Percentiles rank a stretch among this genome's conserved stretches.
phyloP scores from a whole-genome alignment of 495 filamentous ascomycete genomes.

The Cryomyces minteri region DNA sequence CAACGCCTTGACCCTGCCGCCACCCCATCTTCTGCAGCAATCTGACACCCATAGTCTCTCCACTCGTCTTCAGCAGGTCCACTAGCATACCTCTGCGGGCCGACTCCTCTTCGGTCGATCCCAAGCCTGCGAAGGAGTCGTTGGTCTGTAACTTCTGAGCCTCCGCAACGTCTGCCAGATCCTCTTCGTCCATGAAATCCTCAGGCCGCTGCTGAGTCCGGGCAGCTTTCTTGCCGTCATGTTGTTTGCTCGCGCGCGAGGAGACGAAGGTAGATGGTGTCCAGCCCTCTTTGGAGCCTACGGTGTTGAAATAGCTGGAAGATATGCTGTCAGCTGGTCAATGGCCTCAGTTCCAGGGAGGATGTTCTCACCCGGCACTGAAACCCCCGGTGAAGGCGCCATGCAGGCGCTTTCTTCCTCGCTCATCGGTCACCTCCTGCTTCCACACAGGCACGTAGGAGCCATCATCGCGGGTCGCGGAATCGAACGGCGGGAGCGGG shows the following conservation, averaged over 20 bases:
- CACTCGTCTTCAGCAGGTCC: constrained; percentile 54
- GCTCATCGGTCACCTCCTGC: constrained; percentile 90
- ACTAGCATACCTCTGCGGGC: constrained; percentile 38
- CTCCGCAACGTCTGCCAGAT: constrained; percentile 75
- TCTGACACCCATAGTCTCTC: constrained; percentile 81
- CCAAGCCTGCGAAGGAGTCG: constrained; percentile 56
- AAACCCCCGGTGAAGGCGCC: constrained; percentile 95
- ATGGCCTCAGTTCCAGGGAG: constrained; percentile 5
- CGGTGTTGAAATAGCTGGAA: constrained; percentile 84
- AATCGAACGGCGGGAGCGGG: constrained; percentile 63
- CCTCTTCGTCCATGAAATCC: constrained; percentile 98
- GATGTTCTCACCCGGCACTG: constrained; percentile 61
- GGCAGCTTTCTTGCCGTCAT: constrained; percentile 33
- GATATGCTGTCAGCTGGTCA: constrained; percentile 14
- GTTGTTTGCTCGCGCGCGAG: constrained; percentile 60
- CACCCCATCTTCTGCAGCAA: constrained; percentile 89
- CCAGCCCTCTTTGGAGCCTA: constrained; percentile 98
- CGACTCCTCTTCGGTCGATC: constrained; percentile 41
- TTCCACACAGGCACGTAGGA: constrained; percentile 93
- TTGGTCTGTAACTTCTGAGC: constrained; percentile 51
- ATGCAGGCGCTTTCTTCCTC: constrained; percentile 77
- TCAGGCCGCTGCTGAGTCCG: constrained; percentile 45
- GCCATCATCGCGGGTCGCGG: constrained; percentile 70
- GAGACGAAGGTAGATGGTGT: constrained; percentile 81
- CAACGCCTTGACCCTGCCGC: constrained; percentile 84